Evolutionary conservation across 1,139 yeast species (phyloP).

Genomic region (Debaryomyces udenii): DNA sequence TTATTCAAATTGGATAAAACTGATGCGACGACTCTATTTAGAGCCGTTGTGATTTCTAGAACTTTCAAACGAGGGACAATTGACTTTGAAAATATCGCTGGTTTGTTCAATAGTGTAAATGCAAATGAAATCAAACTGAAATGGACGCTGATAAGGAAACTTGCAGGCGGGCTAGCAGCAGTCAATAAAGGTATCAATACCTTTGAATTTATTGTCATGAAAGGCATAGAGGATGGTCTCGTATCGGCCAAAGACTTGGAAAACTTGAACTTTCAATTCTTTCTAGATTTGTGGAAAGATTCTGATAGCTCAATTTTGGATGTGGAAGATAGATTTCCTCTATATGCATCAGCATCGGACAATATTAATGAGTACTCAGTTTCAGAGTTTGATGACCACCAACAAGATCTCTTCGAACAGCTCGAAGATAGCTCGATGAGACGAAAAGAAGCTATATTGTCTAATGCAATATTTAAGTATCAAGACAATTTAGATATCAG

Average conservation of each 20-base stretch:
- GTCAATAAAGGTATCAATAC: slow-evolving; percentile 55
- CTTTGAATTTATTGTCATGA: slow-evolving; percentile 60
- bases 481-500: slow-evolving; percentile 18
- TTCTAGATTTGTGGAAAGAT: slow-evolving; percentile 61
- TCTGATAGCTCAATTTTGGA: slow-evolving; percentile 42
- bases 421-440: slow-evolving; percentile 54
- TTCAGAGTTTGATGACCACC: slow-evolving; percentile 25
- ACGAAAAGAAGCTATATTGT: slow-evolving; percentile 52
- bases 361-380: slow-evolving; percentile 34
- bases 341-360: slow-evolving; percentile 30
- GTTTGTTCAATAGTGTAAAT: slow-evolving; percentile 40
- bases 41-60: slow-evolving; percentile 66
- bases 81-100: slow-evolving; percentile 61
- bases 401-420: slow-evolving; percentile 34
- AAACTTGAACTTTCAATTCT: slow-evolving; percentile 48
- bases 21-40: slow-evolving; percentile 54
- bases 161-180: slow-evolving; percentile 56
- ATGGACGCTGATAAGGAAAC: slow-evolving; percentile 65
- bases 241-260: slow-evolving; percentile 50
- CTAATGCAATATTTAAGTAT: slow-evolving; percentile 42
- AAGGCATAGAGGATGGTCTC: slow-evolving; percentile 53
- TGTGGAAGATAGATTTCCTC: slow-evolving; percentile 38
- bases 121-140: slow-evolving; percentile 49
- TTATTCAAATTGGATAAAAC: slow-evolving; percentile 36
- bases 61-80: slow-evolving; percentile 52